Evolutionary conservation across 2,329 filamentous ascomycete genomes (phyloP), one percentile per base, ranked within the genome.

Genomic region (Albifimbria verrucaria): DNA sequence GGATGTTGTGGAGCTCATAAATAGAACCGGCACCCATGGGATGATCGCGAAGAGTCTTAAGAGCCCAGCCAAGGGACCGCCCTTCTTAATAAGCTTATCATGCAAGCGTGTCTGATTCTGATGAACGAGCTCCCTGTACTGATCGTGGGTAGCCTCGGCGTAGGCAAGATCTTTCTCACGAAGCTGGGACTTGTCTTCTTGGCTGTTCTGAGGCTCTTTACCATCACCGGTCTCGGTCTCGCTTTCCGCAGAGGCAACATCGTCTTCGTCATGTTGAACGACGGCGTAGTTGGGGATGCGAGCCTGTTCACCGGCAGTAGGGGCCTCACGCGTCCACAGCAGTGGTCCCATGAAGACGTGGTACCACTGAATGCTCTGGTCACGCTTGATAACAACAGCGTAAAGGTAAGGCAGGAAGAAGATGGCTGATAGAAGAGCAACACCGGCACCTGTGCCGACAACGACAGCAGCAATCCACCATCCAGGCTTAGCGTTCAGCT

Each of bases 31-130:
- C 68, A 18, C 87, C 87, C 72, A 90, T 81, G 47, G 83, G 87
- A 76, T 92, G 89, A 63, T 88, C 77, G 65, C 83, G 87, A 20
- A 92, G 84, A 49, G 78, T 82, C 61, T 89, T 87, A 86, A 93
- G 89, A 36, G 87, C 90, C 89, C 89, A 92, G 62, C 85, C 89
- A n/a, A 93, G 77, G 87, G 88, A 23, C 89, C 87, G 2, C 74
- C 73, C 53, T 77, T 79, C 68, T 81, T 74, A 52, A 81, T 72
- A 51, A 93, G 83, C 61, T 82, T 82, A 21, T 81, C 81, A 65
- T 88, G 82, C 62, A 87, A 78, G 45, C 73, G 77, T 20, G 76
- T 77, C 53, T 85, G 74, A 7, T 79, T 82, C 52, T 83, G 70
- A 4, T 73, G 77, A 51, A 86, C 65, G 51, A 89, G 76, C 57